These are phyloP conservation scores for Gynandropsis gynandra DNA, from an alignment of 345 rosid genomes.

Conservation along the genomic window DNA sequence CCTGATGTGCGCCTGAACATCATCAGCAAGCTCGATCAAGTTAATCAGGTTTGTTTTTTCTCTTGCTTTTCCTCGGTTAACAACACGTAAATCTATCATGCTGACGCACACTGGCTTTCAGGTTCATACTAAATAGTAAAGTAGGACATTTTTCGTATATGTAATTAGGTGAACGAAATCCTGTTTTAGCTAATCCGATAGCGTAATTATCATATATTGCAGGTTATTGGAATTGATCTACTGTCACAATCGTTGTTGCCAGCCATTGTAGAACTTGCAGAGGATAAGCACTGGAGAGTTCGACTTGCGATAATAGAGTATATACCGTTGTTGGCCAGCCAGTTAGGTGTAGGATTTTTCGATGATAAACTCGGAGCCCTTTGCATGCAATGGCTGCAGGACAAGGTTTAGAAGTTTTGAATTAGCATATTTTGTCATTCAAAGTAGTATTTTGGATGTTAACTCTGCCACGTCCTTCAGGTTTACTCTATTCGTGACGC, in stretches of 20 bases:
- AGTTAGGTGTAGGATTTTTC: slow-evolving; percentile 85
- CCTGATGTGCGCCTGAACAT: slow-evolving; percentile 98
- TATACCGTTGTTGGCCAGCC: slow-evolving; percentile 92
- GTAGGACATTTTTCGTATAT: too few relatives aligned
- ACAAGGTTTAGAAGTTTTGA: slow-evolving; percentile 47
- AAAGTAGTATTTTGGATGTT: slow-evolving; percentile 10
- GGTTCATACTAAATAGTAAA: too few relatives aligned
- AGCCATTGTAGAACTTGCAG: slow-evolving; percentile 98
- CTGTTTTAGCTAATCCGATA: too few relatives aligned
- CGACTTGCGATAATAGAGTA: slow-evolving; percentile 97
- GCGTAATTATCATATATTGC: slow-evolving; percentile 12
- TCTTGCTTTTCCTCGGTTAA: neutral
- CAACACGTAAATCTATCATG: neutral
- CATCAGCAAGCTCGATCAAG: slow-evolving; percentile 99
- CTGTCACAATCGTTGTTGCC: slow-evolving; percentile 90
- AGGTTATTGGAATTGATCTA: slow-evolving; percentile 97
- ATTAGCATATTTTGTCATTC: neutral
- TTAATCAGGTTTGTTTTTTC: slow-evolving; percentile 71
- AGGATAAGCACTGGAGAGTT: slow-evolving; percentile 98
- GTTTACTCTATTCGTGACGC: slow-evolving; percentile 84
- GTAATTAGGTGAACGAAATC: too few relatives aligned
- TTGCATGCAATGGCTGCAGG: slow-evolving; percentile 97
- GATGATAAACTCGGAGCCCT: slow-evolving; percentile 89
- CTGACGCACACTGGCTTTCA: neutral
- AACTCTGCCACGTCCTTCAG: slow-evolving; percentile 25